phyloP scores from a whole-genome alignment of 352 stramenopile species.

The Phytophthora megakarya region DNA sequence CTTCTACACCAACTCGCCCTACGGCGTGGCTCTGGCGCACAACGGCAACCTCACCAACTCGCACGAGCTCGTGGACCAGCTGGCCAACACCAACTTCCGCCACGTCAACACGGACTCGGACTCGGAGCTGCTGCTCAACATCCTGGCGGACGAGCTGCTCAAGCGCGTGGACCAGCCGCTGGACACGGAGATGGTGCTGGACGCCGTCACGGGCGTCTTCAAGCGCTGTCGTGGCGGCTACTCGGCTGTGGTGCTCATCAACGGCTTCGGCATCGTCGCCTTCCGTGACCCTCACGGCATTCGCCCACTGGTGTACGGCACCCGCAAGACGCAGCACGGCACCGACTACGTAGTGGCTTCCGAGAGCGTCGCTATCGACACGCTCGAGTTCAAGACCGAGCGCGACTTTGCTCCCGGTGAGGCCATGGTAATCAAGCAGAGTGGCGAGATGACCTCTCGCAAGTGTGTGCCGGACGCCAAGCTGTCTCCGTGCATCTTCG shows the following conservation, averaged over 20 bases:
- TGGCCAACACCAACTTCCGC: conserved; percentile 92
- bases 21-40: conserved; percentile 96
- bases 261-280: conserved; percentile 96
- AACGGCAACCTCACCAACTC: conserved; percentile 99
- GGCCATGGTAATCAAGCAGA: conserved; percentile 95
- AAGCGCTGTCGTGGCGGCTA: conserved; percentile 96
- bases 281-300: conserved; percentile 99
- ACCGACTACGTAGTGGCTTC: conserved; percentile 96
- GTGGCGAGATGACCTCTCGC: conserved; percentile 84
- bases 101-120: conserved; percentile 99
- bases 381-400: conserved; percentile 95
- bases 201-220: conserved; percentile 93
- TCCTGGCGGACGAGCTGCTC: conserved; percentile 97
- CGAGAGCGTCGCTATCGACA: conserved; percentile 99
- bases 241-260: conserved; percentile 97
- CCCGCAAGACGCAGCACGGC: conserved; percentile 77
- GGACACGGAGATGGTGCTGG: conserved; percentile 87
- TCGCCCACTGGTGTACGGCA: conserved; percentile 95
- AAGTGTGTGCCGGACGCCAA: conserved; percentile 73
- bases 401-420: conserved; percentile 97
- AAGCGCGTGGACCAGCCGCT: conserved; percentile 73
- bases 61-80: conserved; percentile 92
- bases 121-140: conserved; percentile 98
- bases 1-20: conserved; percentile 99
- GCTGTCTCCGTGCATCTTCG: conserved; percentile 98